phyloP scores from a whole-genome alignment of 352 stramenopile genomes.

The Pythium apleroticum region DNA sequence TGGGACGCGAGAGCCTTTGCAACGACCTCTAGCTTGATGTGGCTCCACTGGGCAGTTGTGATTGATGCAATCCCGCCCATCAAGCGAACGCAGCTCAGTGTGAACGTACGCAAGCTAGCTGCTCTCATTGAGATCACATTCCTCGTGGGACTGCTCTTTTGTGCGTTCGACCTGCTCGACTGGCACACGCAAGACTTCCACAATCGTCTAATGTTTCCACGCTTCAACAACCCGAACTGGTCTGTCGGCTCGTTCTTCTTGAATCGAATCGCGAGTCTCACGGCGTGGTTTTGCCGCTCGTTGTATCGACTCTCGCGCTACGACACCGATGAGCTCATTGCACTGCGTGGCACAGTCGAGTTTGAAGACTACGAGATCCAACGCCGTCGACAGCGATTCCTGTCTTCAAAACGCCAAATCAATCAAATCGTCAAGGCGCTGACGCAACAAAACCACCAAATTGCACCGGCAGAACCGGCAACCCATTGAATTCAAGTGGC shows the following conservation, averaged over 20 bases:
- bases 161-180: not conserved
- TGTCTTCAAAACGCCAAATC: not conserved
- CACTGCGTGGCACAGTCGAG: slow-evolving; percentile 25
- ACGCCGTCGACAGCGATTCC: not conserved
- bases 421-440: slow-evolving; percentile 7
- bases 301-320: slow-evolving; percentile 21
- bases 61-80: slow-evolving; percentile 18
- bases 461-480: not conserved
- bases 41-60: slow-evolving; percentile 29
- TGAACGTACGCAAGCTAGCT: not conserved
- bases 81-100: not conserved
- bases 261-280: slow-evolving; percentile 17
- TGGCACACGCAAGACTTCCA: not conserved
- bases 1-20: slow-evolving; percentile 14
- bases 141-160: not conserved
- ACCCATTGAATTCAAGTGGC: too few relatives aligned
- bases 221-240: not conserved
- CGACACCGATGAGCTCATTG: slow-evolving; percentile 17
- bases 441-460: slow-evolving; percentile 2
- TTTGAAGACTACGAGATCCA: slow-evolving; percentile 21
- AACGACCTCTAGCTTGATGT: not conserved
- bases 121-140: not conserved
- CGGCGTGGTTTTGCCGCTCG: slow-evolving; percentile 19
- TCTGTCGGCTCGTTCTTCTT: slow-evolving; percentile 24
- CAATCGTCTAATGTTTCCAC: slow-evolving; percentile 1